Evolutionary conservation across 2,329 filamentous ascomycete species (phyloP).

Genomic region (Aspergillus costaricaensis): DNA sequence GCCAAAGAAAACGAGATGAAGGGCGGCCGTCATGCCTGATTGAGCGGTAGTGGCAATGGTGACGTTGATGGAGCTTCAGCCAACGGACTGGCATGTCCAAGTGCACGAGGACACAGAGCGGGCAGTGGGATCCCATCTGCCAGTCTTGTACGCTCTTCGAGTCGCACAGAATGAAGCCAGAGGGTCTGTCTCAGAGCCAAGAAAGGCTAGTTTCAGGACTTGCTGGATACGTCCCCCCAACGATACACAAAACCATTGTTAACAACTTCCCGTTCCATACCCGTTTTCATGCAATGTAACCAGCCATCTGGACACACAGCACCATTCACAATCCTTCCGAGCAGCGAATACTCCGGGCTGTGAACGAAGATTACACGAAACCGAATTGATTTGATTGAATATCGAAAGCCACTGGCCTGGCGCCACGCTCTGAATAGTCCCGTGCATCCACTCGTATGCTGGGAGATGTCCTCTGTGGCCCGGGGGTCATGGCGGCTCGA

Average conservation of each 20-base stretch:
- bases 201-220: constrained; percentile 2
- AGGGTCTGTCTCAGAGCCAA: background rate
- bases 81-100: background rate
- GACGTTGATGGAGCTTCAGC: background rate
- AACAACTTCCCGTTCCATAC: constrained; percentile 8
- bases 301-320: constrained; percentile 14
- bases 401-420: background rate
- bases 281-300: constrained; percentile 23
- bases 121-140: background rate
- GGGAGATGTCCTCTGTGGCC: background rate
- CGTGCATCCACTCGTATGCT: background rate
- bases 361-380: constrained; percentile 12
- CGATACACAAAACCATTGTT: constrained; percentile 12
- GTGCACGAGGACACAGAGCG: background rate
- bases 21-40: constrained; percentile 7
- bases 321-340: constrained; percentile 8
- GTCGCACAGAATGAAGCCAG: constrained; percentile 3
- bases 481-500: background rate
- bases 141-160: background rate
- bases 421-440: background rate
- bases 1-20: background rate
- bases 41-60: background rate
- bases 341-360: background rate
- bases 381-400: background rate
- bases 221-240: background rate